Evolutionary conservation across 1,284 basidiomycete genomes (phyloP).

Genomic region (Bjerkandera adusta): DNA sequence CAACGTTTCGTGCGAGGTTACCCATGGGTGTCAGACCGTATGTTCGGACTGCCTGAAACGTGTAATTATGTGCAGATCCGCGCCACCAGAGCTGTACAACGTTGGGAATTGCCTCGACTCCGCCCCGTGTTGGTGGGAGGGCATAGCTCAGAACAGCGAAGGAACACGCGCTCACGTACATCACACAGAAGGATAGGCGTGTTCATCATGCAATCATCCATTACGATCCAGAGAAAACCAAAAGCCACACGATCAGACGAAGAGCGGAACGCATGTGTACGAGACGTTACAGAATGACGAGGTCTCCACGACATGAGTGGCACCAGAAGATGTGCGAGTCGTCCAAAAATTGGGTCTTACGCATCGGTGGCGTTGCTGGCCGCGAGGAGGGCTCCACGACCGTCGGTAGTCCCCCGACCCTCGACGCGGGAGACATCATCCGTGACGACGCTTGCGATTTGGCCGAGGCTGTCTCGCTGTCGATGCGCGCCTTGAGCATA

Average conservation of each 20-base stretch:
- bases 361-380: conserved; percentile 18
- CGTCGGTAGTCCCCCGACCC: conserved; percentile 25
- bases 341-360: conserved; percentile 71
- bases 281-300: conserved; percentile 61
- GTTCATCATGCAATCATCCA: too few relatives aligned
- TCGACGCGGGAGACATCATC: conserved; percentile 47
- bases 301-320: conserved; percentile 72
- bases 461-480: conserved; percentile 61
- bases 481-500: conserved; percentile 88
- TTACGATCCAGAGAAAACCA: too few relatives aligned
- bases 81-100: too few relatives aligned
- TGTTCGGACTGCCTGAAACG: too few relatives aligned
- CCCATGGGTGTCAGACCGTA: too few relatives aligned
- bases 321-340: conserved; percentile 87
- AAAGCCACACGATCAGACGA: conserved; percentile 2
- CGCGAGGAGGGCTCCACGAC: conserved; percentile 23
- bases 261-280: not conserved
- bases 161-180: too few relatives aligned
- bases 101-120: too few relatives aligned
- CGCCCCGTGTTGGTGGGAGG: too few relatives aligned
- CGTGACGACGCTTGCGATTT: conserved; percentile 38
- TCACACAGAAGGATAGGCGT: too few relatives aligned
- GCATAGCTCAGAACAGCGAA: too few relatives aligned
- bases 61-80: too few relatives aligned
- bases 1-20: too few relatives aligned